Base-by-base conservation (phyloP, 441 rosid species). In the Euphorbia schlechtendalii region DNA sequence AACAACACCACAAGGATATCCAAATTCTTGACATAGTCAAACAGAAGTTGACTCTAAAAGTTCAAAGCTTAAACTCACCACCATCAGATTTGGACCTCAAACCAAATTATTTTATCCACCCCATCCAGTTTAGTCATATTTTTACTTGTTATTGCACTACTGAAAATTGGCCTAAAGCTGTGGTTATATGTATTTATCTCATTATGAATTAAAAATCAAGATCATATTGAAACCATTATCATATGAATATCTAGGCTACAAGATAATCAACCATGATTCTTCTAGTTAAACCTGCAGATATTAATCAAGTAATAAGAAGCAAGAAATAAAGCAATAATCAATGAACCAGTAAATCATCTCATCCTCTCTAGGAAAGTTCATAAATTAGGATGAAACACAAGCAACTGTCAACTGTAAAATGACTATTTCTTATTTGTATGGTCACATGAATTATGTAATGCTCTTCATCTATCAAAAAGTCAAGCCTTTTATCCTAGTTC, bases 101-200 rank as follows among this genome's bases (percentile, higher is more conserved):
- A 51, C 21, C 55, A 21, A 51, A 51, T 45, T 10, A 51, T 51
- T 18, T 51, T 25, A 51, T 51, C 55, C 55, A 51, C 55, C 55
- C 25, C 55, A 51, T 21, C 21, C 10, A 20, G 12, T 18, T 18
- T 9, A 51, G 55, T 21, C 25, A 51, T 51, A 51, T 18, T 51
- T 51, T 51, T 17, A 18, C 55, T 51, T 51, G 25, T 21, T 51
- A 51, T 21, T 18, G 22, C 25, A n/a, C 20, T 14, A 45, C 49
- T 45, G 14, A 45, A n/a, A 1, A 15, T 9, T 38, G 49, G n/a
- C 49, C 6, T n/a, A 13, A 45, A 45, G 7, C 49, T 45, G 49
- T 9, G 49, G 0, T 2, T 45, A 9, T 14, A 0, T 45, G 49
- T 13, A 14, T 45, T 45, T 3, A 45, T 45, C 49, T 45, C n/a